Base-by-base conservation (phyloP, 2,329 filamentous ascomycete genomes). In the Penicillium sp. region DNA sequence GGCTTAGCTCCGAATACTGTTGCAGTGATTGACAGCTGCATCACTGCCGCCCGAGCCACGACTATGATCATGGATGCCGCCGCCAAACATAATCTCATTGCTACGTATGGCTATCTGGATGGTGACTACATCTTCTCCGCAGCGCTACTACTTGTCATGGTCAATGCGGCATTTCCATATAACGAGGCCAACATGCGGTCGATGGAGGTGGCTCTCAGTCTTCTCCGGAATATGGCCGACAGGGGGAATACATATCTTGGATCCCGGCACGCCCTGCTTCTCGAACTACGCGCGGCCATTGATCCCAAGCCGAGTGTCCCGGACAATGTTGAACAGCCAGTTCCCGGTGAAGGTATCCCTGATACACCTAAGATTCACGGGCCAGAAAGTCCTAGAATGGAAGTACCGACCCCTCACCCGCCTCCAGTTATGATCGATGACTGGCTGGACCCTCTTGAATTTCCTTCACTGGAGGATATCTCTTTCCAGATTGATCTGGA, bases 31-130 rank as follows among this genome's bases (percentile, higher is more conserved):
- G 81, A 83, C n/a, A 82, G 79, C 60, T 84, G 83, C 55, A 78
- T 85, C 38, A 75, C 75, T 1, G 83, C 82, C 4, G 83, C 82
- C 10, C 77, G 80, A 16, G 80, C 81, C 26, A 83, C 79, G 4
- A 79, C 81, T 19, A 73, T 78, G 22, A 80, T 84, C 52, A 83
- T 84, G 80, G 75, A 77, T 42, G 74, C 79, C 16, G 82, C 83
- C 1, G 73, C 80, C 1, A 79, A 81, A 63, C 78, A 82, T 60
- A 79, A 84, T 59, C 75, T 85, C 10, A 46, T 57, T 79, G 82
- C 83, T 22, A 85, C 83, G 0, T 85, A 84, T 65, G 84, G 84
- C 26, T 86, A 84, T 68, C 83, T 85, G 75, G 84, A 86, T 60
- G 80, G 82, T 16, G 84, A 86, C 61, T 83, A 85, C 65, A 78